Conservation (phyloP, 495 filamentous ascomycete genomes). For the Hyaloscypha hepaticicola region DNA sequence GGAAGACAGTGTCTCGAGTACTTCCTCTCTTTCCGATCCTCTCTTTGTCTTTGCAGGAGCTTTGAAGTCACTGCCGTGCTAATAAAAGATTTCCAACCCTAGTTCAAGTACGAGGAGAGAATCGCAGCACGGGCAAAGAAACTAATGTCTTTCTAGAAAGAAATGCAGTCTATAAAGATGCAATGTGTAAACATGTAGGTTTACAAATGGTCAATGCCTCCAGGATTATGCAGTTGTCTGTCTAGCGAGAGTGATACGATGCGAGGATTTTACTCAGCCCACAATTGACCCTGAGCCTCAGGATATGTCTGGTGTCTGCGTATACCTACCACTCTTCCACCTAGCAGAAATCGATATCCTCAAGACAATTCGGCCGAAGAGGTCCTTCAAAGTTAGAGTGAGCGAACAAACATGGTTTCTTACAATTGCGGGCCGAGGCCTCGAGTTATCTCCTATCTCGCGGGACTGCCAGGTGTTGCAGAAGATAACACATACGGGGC, state of each 20-base stretch:
- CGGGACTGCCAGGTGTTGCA: neutral
- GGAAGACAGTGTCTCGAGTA: too few relatives aligned
- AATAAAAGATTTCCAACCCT: too few relatives aligned
- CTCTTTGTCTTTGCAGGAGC: too few relatives aligned
- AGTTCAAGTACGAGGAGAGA: too few relatives aligned
- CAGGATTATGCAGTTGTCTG: neutral
- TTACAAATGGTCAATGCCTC: neutral
- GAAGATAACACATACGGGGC: neutral
- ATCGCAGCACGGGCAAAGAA: too few relatives aligned
- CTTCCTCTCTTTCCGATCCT: too few relatives aligned
- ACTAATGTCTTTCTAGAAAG: too few relatives aligned
- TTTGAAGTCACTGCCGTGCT: too few relatives aligned
- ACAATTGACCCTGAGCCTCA: neutral
- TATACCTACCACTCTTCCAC: neutral
- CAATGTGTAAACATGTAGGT: neutral
- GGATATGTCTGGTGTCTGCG: neutral
- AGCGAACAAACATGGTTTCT: neutral
- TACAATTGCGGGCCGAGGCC: neutral
- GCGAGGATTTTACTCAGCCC: neutral
- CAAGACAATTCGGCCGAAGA: neutral
- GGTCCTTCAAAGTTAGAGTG: neutral
- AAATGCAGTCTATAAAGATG: neutral
- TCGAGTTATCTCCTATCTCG: neutral
- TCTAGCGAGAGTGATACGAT: neutral
- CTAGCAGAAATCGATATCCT: neutral